Conservation (phyloP, 441 rosid genomes). For the Kokia cookei region DNA sequence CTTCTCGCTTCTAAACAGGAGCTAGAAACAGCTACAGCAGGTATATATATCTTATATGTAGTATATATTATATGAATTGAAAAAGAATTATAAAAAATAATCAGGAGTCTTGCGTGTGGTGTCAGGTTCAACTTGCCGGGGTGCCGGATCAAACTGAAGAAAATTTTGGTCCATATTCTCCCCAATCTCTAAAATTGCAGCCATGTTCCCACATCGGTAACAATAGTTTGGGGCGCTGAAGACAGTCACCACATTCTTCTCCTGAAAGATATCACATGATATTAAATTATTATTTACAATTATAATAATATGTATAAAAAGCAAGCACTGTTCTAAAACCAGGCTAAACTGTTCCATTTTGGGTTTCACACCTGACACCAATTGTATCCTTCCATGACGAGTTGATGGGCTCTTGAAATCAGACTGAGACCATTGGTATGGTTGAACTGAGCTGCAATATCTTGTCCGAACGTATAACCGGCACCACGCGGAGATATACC, state of each 20-base stretch:
- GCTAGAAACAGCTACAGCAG: slow-evolving; percentile 48
- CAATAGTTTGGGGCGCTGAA: slow-evolving; percentile 99
- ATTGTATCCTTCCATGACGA: slow-evolving; percentile 98
- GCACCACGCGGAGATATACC: slow-evolving; percentile 99
- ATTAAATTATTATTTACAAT: neutral
- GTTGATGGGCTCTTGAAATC: slow-evolving; percentile 97
- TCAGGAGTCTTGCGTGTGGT: slow-evolving; percentile 96
- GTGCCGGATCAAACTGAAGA: slow-evolving; percentile 97
- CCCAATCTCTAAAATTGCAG: slow-evolving; percentile 94
- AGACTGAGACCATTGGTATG: slow-evolving; percentile 84
- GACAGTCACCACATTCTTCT: slow-evolving; percentile 93
- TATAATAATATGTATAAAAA: neutral
- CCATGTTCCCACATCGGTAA: slow-evolving; percentile 98
- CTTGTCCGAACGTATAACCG: slow-evolving; percentile 97
- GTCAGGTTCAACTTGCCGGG: slow-evolving; percentile 94
- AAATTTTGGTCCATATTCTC: slow-evolving; percentile 98
- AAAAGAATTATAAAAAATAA: slow-evolving; percentile 76
- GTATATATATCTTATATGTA: neutral
- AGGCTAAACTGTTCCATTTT: neutral
- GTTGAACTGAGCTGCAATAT: slow-evolving; percentile 77
- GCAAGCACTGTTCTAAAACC: neutral
- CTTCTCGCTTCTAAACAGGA: slow-evolving; percentile 13
- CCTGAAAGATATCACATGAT: slow-evolving; percentile 32
- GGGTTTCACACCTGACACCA: slow-evolving; percentile 75
- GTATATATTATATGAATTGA: too few relatives aligned